Base-by-base conservation (phyloP, 306 rosid genomes). In the Arachis hypogaea region DNA sequence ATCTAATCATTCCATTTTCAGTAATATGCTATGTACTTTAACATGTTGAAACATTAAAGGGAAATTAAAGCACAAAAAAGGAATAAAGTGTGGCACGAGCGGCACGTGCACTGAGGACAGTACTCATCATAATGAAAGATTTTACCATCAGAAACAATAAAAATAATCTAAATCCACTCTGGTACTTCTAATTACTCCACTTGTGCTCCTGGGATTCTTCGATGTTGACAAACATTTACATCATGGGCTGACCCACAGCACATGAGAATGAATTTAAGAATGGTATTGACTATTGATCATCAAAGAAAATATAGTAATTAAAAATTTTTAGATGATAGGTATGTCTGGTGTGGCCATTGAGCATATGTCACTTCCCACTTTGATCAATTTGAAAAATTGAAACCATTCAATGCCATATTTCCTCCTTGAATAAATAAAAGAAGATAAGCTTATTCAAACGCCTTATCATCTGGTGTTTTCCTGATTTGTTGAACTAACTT, bases 311-410 rank as follows among this genome's bases (percentile, higher is more conserved):
- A 52, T n/a, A 14, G 6, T n/a, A n/a, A 4, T n/a, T 46, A 46
- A 3, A 46, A 11, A 49, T 49, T 49, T 47, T 49, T 9, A 5
- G 12, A 6, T 52, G 43, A 12, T 68, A 52, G 28, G 63, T 22
- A 5, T 69, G 77, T 29, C 22, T 45, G 76, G 30, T 43, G 38
- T 43, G 46, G 38, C 38, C 38, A 33, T 74, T 55, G 4, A n/a
- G 77, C 64, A 75, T 40, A 12, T 61, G 80, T 62, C 77, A 62
- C 61, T 30, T 74, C 68, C 49, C 45, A 38, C 64, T 28, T 43
- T 11, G 40, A 29, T 11, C 64, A 73, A 46, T 16, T 68, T 74
- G 62, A 51, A 74, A 67, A 73, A 73, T 56, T 41, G 16, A 43
- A 52, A 52, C 43, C 71, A 60, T 40, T 36, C 47, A 50, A 59